A percentile compares a stretch with the other conserved stretches of the same genome.
phyloP scores from a whole-genome alignment of 805 yeast genomes.

The Clavispora vitiphila region DNA sequence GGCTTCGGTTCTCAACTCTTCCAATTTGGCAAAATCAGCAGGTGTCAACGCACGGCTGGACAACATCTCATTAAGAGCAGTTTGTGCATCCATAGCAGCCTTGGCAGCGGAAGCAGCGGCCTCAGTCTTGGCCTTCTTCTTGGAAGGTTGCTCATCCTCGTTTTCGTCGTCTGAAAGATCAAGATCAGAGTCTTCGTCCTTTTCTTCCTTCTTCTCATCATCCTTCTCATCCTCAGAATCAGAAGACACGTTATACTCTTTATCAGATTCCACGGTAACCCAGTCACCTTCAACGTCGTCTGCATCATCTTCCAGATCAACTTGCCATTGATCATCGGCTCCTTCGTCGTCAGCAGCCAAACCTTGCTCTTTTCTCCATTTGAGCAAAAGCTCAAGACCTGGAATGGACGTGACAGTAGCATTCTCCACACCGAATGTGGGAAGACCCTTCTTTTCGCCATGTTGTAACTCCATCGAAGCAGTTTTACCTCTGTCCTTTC shows the following conservation, averaged over 20 bases:
- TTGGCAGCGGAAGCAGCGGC: slow-evolving; percentile 18
- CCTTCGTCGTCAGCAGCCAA: slow-evolving; percentile 46
- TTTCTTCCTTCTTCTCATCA: slow-evolving; percentile 39
- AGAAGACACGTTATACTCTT: slow-evolving; percentile 54
- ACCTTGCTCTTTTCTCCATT: slow-evolving; percentile 71
- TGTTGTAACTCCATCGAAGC: slow-evolving; percentile 76
- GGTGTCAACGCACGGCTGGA: slow-evolving; percentile 86
- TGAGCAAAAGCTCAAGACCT: slow-evolving; percentile 83
- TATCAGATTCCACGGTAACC: slow-evolving; percentile 81
- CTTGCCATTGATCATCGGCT: slow-evolving; percentile 54
- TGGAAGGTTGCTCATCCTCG: slow-evolving; percentile 26
- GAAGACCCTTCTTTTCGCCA: slow-evolving; percentile 46
- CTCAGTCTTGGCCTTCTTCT: slow-evolving; percentile 23
- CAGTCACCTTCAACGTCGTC: slow-evolving; percentile 83
- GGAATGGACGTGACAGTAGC: slow-evolving; percentile 68
- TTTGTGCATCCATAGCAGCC: slow-evolving; percentile 14
- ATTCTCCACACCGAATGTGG: slow-evolving; percentile 72
- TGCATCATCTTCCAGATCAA: slow-evolving; percentile 46
- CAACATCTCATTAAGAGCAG: slow-evolving; percentile 48
- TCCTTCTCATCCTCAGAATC: slow-evolving; percentile 43
- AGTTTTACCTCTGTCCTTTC: slow-evolving; percentile 88
- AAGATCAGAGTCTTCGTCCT: slow-evolving; percentile 28
- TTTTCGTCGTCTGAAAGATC: slow-evolving; percentile 31
- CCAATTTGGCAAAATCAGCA: slow-evolving; percentile 94
- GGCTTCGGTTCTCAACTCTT: slow-evolving; percentile 79